Evolutionary conservation across 352 stramenopile genomes (phyloP).

Genomic region (Phytophthora pistaciae): DNA sequence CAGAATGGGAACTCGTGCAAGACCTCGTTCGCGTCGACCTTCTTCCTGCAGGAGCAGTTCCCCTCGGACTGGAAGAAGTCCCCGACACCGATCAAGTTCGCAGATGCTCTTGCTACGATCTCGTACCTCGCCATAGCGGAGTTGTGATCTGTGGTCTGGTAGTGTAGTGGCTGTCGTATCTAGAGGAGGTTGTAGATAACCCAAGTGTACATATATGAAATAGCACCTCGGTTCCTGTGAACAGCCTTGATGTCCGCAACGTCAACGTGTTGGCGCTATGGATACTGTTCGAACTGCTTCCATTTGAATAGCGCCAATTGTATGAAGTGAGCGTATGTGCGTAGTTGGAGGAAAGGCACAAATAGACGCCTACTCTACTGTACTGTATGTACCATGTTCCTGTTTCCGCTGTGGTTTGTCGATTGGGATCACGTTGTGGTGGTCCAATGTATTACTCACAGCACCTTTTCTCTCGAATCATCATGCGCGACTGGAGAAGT

Average conservation of each 20-base stretch:
- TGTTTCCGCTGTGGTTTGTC: neutral
- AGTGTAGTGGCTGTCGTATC: neutral
- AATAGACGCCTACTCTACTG: no score
- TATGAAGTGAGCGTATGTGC: no score
- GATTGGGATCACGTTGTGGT: no score
- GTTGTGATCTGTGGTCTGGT: neutral
- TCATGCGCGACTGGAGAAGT: conserved; percentile 1
- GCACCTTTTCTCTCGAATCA: neutral
- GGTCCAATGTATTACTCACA: neutral
- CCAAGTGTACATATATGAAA: no score
- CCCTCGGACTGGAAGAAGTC: conserved; percentile 17
- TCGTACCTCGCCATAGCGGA: conserved; percentile 10
- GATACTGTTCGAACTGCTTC: no score
- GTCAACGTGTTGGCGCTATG: no score
- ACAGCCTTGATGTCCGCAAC: no score
- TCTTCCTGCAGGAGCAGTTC: conserved; percentile 25
- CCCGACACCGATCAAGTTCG: conserved; percentile 10
- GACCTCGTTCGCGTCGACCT: conserved; percentile 10
- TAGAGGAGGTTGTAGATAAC: neutral
- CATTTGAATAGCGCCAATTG: no score
- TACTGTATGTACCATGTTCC: no score
- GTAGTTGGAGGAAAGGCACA: no score
- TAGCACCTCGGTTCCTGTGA: no score
- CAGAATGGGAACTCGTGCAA: conserved; percentile 12
- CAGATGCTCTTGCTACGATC: conserved; percentile 11